Evolutionary conservation across 805 yeast genomes (phyloP).

Genomic region (Wickerhamiella hasegawae): DNA sequence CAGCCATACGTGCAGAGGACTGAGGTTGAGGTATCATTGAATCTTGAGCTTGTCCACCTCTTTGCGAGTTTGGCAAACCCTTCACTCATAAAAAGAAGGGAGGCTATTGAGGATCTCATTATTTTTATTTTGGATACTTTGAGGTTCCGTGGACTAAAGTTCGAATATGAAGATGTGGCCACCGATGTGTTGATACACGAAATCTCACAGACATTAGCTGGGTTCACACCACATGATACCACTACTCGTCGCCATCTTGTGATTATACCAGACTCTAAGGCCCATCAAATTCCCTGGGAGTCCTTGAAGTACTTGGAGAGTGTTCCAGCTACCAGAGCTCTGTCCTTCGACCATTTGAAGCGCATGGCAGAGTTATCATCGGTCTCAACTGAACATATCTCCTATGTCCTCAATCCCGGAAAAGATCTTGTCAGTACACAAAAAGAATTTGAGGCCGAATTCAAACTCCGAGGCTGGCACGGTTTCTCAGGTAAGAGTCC

Average conservation of each 20-base stretch:
- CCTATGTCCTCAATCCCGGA: constrained; percentile 66
- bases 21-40: too few species aligned
- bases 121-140: constrained; percentile 45
- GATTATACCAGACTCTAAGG: constrained; percentile 47
- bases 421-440: constrained; percentile 63
- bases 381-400: constrained; percentile 9
- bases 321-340: constrained; percentile 9
- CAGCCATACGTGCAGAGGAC: too few species aligned
- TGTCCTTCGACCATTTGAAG: constrained; percentile 33
- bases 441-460: constrained; percentile 31
- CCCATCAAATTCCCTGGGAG: constrained; percentile 85
- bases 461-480: constrained; percentile 30
- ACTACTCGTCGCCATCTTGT: constrained; percentile 36
- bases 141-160: constrained; percentile 44
- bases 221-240: neutral
- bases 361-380: neutral
- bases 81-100: too few species aligned
- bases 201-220: constrained; percentile 26
- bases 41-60: too few species aligned
- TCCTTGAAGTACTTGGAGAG: constrained; percentile 30
- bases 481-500: constrained; percentile 44
- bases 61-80: too few species aligned
- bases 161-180: constrained; percentile 52
- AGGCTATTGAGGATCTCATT: constrained; percentile 44
- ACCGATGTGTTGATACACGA: constrained; percentile 38